A percentile compares a stretch with the other conserved stretches of the same genome.
Evolutionary conservation across 371 early-diverging fungal species (phyloP).

Genomic region (Choanephora cucurbitarum): DNA sequence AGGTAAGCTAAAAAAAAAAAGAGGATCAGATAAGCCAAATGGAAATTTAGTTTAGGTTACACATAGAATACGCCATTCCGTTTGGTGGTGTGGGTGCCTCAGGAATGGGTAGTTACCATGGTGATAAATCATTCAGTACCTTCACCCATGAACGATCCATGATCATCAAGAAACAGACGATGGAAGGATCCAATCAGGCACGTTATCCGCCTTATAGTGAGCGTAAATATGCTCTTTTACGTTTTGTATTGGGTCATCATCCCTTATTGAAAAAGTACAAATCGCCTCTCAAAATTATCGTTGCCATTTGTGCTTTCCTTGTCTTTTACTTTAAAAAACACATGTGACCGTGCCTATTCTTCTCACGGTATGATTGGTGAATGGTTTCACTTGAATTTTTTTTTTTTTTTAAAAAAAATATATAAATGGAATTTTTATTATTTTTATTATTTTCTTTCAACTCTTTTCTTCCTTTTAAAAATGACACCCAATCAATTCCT

Average conservation of each 20-base stretch:
- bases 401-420: not conserved
- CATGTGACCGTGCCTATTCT: slow-evolving; percentile 20
- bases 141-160: slow-evolving; percentile 75
- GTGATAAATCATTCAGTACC: slow-evolving; percentile 70
- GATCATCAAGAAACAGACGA: slow-evolving; percentile 49
- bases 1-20: slow-evolving; percentile 29
- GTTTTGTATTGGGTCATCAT: slow-evolving; percentile 37
- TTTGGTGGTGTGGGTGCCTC: slow-evolving; percentile 93
- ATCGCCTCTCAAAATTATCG: slow-evolving; percentile 16
- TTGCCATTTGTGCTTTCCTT: not conserved
- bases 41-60: not conserved
- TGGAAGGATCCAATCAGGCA: slow-evolving; percentile 37
- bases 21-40: not conserved
- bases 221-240: slow-evolving; percentile 34
- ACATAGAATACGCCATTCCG: slow-evolving; percentile 66
- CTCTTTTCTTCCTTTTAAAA: slow-evolving; percentile 2
- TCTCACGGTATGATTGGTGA: slow-evolving; percentile 27
- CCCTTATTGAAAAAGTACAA: slow-evolving; percentile 30
- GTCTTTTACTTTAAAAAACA: not conserved
- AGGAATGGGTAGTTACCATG: slow-evolving; percentile 90
- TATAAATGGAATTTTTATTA: slow-evolving; percentile 9
- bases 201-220: slow-evolving; percentile 68
- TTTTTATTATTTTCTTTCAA: not conserved
- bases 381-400: not conserved
- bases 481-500: slow-evolving; percentile 28